Evolutionary conservation across 108 stramenopile genomes (phyloP).

Genomic region (Epithemia pelagica): DNA sequence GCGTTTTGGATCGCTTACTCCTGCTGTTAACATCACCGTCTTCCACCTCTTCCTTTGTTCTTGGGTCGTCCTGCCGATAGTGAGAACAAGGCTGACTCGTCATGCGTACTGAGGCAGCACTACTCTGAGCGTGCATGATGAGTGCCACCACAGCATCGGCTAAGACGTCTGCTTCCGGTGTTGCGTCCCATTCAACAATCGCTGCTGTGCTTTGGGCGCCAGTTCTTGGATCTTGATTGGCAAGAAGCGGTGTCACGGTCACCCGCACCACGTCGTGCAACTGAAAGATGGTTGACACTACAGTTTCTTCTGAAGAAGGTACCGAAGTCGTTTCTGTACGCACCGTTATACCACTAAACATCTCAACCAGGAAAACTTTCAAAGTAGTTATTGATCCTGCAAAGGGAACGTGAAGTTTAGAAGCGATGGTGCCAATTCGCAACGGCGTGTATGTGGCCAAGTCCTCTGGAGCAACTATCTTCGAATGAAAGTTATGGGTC

Average conservation of each 20-base stretch:
- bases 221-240: slow-evolving; percentile 9
- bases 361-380: slow-evolving; percentile 67
- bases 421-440: slow-evolving; percentile 75
- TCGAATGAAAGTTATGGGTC: slow-evolving; percentile 79
- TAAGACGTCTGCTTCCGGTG: slow-evolving; percentile 85
- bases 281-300: neutral
- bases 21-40: neutral
- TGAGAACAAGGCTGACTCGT: slow-evolving; percentile 82
- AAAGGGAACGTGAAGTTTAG: slow-evolving; percentile 85
- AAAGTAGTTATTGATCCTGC: slow-evolving; percentile 64
- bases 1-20: slow-evolving; percentile 2
- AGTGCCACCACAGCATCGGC: slow-evolving; percentile 90
- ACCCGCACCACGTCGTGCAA: neutral
- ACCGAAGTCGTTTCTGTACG: slow-evolving; percentile 17
- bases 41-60: slow-evolving; percentile 27
- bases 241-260: neutral
- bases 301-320: neutral
- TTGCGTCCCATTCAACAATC: slow-evolving; percentile 84
- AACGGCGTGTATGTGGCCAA: slow-evolving; percentile 83
- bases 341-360: slow-evolving; percentile 73
- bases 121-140: slow-evolving; percentile 86
- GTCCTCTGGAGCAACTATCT: slow-evolving; percentile 79
- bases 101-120: slow-evolving; percentile 79
- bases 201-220: slow-evolving; percentile 32
- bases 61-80: slow-evolving; percentile 30